A percentile compares a stretch with the other conserved stretches of the same genome.
phyloP scores from a whole-genome alignment of 1,284 basidiomycete species.

The Ganoderma lucidum region DNA sequence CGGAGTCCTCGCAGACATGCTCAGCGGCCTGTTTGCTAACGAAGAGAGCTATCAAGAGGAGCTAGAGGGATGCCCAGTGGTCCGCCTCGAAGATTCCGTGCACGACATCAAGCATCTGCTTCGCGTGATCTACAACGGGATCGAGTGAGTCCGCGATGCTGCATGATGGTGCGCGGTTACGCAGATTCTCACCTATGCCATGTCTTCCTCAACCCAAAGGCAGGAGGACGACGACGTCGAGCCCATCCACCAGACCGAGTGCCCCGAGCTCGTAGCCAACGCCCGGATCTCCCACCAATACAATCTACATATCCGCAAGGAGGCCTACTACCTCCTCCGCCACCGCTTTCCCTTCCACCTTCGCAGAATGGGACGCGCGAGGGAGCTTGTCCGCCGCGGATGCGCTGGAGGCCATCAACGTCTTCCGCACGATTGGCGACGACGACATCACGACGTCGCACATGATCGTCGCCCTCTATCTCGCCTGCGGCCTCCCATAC shows the following conservation, averaged over 20 bases:
- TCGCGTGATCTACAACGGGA: not conserved
- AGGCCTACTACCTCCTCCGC: not conserved
- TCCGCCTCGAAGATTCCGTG: slow-evolving; percentile 1
- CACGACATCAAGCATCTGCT: slow-evolving; percentile 8
- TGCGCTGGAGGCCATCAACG: slow-evolving; percentile 9
- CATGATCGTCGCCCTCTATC: slow-evolving; percentile 1
- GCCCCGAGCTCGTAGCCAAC: not conserved
- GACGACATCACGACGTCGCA: slow-evolving; percentile 5
- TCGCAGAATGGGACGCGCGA: not conserved
- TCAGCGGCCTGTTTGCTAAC: not conserved
- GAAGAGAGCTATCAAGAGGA: not conserved
- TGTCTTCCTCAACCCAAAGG: not conserved
- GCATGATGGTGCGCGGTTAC: not conserved
- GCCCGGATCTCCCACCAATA: slow-evolving; percentile 2
- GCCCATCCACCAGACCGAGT: not conserved
- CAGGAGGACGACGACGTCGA: not conserved
- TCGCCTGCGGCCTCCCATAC: slow-evolving; percentile 1
- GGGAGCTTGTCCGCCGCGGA: not conserved
- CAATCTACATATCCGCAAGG: not conserved
- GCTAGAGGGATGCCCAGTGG: not conserved
- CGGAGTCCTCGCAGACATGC: slow-evolving; percentile 1
- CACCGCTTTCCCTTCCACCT: not conserved
- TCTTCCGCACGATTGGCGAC: slow-evolving; percentile 7
- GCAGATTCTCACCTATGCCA: not conserved
- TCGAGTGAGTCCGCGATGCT: not conserved